A percentile compares a stretch with the other conserved stretches of the same genome.
Conservation (phyloP, 352 stramenopile genomes). For the Globisporangium perplexum region DNA sequence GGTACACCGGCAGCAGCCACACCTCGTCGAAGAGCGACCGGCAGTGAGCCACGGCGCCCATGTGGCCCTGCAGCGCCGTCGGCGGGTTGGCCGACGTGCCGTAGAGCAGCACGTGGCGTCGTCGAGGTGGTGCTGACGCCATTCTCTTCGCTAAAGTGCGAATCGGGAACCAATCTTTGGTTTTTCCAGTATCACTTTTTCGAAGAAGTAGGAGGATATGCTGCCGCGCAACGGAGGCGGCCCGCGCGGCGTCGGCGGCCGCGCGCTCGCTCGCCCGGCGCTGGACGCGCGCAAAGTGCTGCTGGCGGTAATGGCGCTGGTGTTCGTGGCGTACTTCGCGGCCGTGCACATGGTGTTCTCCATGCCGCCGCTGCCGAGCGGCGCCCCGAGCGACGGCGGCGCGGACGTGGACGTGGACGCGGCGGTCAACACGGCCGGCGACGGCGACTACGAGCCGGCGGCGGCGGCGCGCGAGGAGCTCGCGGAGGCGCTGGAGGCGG, state of each 20-base stretch:
- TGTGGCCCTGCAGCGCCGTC: slow-evolving; percentile 63
- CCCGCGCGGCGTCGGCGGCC: slow-evolving; percentile 2
- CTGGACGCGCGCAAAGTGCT: slow-evolving; percentile 52
- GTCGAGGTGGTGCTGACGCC: no score
- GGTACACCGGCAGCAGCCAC: slow-evolving; percentile 87
- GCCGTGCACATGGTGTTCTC: slow-evolving; percentile 66
- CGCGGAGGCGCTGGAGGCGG: slow-evolving; percentile 8
- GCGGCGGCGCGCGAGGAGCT: slow-evolving; percentile 10
- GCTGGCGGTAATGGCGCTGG: slow-evolving; percentile 37
- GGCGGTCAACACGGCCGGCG: neutral
- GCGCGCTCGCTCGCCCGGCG: slow-evolving; percentile 1
- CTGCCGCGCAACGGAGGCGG: slow-evolving; percentile 24
- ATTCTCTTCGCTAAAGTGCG: no score
- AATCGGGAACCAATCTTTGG: no score
- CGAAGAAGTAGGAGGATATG: no score
- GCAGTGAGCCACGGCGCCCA: slow-evolving; percentile 70
- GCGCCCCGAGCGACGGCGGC: neutral
- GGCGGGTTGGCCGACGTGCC: slow-evolving; percentile 84
- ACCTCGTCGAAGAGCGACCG: slow-evolving; percentile 71
- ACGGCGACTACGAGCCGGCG: slow-evolving; percentile 4
- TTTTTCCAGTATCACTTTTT: no score
- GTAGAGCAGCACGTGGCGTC: slow-evolving; percentile 72
- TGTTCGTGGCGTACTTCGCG: slow-evolving; percentile 64
- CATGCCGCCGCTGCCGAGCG: slow-evolving; percentile 14
- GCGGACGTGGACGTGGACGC: neutral